Evolutionary conservation across 225 moss, liverwort and hornwort species (phyloP).

Genomic region (Rhytidiadelphus loreus): DNA sequence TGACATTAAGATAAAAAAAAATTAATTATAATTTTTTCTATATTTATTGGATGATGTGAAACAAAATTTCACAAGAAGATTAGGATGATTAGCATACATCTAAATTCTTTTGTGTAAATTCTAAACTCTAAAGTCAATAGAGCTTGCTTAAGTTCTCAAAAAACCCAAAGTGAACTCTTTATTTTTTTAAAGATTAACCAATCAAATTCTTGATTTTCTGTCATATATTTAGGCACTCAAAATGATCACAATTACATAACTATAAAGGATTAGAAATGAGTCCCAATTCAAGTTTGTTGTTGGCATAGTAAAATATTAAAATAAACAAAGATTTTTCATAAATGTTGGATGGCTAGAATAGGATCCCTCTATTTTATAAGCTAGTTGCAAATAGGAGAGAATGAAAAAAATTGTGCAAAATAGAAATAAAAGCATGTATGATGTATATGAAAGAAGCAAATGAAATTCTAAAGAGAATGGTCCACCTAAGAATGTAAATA

Average conservation of each 20-base stretch:
- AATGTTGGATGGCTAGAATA: neutral
- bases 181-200: neutral
- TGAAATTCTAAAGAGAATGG: neutral
- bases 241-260: neutral
- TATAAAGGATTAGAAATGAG: neutral
- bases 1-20: neutral
- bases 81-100: neutral
- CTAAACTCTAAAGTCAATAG: accelerated
- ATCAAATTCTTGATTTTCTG: neutral
- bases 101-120: neutral
- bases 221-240: neutral
- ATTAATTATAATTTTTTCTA: neutral
- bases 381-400: neutral
- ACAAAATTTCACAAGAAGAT: no score
- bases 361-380: accelerated
- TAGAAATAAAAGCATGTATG: neutral
- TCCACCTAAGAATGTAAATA: neutral
- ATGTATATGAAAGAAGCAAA: neutral
- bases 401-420: neutral
- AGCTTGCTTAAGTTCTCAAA: neutral
- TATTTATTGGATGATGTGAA: no score
- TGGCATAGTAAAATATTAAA: no score
- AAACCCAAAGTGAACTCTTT: neutral
- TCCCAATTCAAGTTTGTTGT: neutral
- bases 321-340: neutral